Conservation (phyloP, 495 filamentous ascomycete genomes). For the Talaromyces stipitatus region DNA sequence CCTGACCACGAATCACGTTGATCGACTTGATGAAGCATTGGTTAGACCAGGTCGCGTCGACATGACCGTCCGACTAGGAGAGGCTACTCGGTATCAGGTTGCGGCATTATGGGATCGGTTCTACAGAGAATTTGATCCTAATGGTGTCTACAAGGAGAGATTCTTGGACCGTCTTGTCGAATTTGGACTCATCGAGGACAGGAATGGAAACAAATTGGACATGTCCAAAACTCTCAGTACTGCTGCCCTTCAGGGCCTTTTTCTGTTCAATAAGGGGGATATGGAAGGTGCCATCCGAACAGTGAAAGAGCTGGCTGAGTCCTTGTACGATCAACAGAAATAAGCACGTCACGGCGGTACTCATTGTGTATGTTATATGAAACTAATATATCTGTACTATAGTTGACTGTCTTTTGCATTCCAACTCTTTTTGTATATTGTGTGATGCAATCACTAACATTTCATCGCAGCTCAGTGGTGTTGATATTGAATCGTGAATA, state of each 20-base stretch:
- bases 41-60: slow-evolving; percentile 90
- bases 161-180: slow-evolving; percentile 45
- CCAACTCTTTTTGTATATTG: neutral
- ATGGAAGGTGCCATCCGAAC: slow-evolving; percentile 80
- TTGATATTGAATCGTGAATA: neutral
- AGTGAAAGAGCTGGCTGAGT: slow-evolving; percentile 56
- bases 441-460: neutral
- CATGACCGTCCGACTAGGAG: slow-evolving; percentile 83
- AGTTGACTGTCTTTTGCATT: neutral
- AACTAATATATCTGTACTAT: neutral
- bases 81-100: slow-evolving; percentile 79
- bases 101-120: slow-evolving; percentile 88
- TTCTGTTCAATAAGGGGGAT: slow-evolving; percentile 87
- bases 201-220: slow-evolving; percentile 31
- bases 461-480: neutral
- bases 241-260: slow-evolving; percentile 85
- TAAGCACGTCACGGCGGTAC: neutral
- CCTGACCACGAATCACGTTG: slow-evolving; percentile 90
- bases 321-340: neutral
- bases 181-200: slow-evolving; percentile 45
- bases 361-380: neutral
- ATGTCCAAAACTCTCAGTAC: slow-evolving; percentile 57
- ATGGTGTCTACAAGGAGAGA: slow-evolving; percentile 38
- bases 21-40: slow-evolving; percentile 79
- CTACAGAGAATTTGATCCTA: slow-evolving; percentile 71